Evolutionary conservation across 2,329 filamentous ascomycete genomes (phyloP).

Genomic region (Dendrostoma leiphaemia): DNA sequence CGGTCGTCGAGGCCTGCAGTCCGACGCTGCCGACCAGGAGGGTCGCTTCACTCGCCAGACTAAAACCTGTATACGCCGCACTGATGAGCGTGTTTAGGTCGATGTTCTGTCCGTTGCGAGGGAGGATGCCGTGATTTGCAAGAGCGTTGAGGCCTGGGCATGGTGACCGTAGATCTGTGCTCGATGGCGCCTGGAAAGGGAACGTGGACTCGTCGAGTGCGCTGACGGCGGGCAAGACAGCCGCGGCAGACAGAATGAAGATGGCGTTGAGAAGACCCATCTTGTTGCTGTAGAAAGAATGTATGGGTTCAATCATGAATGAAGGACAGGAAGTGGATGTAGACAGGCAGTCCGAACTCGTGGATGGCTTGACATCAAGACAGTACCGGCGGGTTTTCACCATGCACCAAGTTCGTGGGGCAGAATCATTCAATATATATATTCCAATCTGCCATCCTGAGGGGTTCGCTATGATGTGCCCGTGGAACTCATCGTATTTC

Average conservation of each 20-base stretch:
- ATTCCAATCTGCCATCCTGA: too few relatives aligned
- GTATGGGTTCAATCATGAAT: too few relatives aligned
- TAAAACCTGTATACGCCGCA: background rate
- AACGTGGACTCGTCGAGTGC: constrained; percentile 7
- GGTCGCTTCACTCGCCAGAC: background rate
- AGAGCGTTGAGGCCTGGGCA: constrained; percentile 9
- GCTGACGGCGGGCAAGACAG: background rate
- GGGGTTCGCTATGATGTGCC: too few relatives aligned
- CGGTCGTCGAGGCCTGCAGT: constrained; percentile 3
- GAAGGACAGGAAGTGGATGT: too few relatives aligned
- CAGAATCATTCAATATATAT: too few relatives aligned
- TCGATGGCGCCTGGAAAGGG: constrained; percentile 2
- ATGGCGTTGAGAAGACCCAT: background rate
- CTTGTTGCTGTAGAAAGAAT: too few relatives aligned
- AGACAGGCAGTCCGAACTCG: too few relatives aligned
- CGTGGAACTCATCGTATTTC: too few relatives aligned
- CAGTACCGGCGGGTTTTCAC: too few relatives aligned
- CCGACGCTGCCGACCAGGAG: background rate
- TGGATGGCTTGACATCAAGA: too few relatives aligned
- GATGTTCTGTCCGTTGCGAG: constrained; percentile 9
- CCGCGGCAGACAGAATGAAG: background rate
- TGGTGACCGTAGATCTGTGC: constrained; percentile 3
- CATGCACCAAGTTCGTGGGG: too few relatives aligned
- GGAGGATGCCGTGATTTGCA: constrained; percentile 9
- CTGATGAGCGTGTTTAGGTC: background rate